Base-by-base conservation (phyloP, 192 early-diverging fungal species). In the Coemansia sp. region DNA sequence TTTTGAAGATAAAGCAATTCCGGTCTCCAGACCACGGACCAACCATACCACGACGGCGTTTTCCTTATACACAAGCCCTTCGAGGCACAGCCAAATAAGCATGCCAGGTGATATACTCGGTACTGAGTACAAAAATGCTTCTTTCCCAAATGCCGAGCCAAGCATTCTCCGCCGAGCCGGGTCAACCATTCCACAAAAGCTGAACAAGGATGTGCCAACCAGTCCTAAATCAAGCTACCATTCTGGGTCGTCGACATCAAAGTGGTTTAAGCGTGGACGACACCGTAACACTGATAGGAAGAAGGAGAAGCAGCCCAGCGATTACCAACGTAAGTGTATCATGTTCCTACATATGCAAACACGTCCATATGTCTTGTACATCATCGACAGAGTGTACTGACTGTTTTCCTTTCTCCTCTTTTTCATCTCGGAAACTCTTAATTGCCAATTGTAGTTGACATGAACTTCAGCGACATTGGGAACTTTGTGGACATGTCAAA, bases 401-500 rank as follows among this genome's bases (percentile, higher is more conserved):
- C 33, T 34, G 33, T 8, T 8, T 34, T 34, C 8, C 33, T 6
- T 34, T 6, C 33, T 34, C 8, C 33, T 34, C 33, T 8, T 34
- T 3, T 34, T 34, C 8, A 8, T 8, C 8, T 34, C 8, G 33
- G 33, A 34, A 8, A 34, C 33, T 6, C 33, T 8, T 8, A 34
- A 6, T 34, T 52, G n/a, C 33, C 33, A 8, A 34, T 8, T 34
- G 33, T 34, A 34, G 33, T 82, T 35, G 80, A 82, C 49, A 82
- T 78, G 80, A 72, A 77, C 60, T 82, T 82, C 64, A 71, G 59
- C 61, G 80, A 82, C 42, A 53, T 82, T 20, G 56, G 66, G 28
- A 75, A 66, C 59, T 82, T 82, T 74, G 80, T 82, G 31, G 75
- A 82, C 37, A 43, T 82, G 52, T 57, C 75, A 16, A 77, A 77